These are phyloP conservation scores for Selaginella moellendorffii DNA, from an alignment of 75 land plant genomes.

Conservation along the genomic window DNA sequence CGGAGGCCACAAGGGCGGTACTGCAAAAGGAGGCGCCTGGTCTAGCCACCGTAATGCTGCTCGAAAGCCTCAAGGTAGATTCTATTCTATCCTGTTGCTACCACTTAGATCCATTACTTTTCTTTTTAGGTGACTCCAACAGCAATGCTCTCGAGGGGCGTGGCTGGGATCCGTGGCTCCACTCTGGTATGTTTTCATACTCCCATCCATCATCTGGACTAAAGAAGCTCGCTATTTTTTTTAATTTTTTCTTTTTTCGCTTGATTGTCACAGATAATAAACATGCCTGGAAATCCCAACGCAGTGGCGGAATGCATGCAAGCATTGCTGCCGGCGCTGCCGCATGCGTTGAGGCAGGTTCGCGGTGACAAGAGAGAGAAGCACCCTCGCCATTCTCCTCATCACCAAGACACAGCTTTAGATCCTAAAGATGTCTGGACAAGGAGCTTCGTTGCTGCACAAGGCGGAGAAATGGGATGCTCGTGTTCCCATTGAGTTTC, in stretches of 20 bases:
- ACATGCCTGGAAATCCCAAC: slow-evolving; percentile 99
- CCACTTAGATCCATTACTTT: neutral
- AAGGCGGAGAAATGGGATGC: neutral
- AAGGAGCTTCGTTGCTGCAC: slow-evolving; percentile 26
- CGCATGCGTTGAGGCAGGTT: slow-evolving; percentile 79
- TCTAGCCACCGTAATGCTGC: slow-evolving; percentile 69
- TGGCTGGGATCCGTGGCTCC: slow-evolving; percentile 85
- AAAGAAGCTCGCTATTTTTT: neutral
- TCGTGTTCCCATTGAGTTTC: neutral
- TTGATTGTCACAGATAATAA: slow-evolving; percentile 52
- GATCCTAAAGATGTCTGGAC: slow-evolving; percentile 57
- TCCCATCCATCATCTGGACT: neutral
- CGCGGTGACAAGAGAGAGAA: slow-evolving; percentile 93
- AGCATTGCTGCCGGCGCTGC: slow-evolving; percentile 79
- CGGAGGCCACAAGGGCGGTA: slow-evolving; percentile 79
- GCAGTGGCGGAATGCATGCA: slow-evolving; percentile 92
- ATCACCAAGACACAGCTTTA: slow-evolving; percentile 33
- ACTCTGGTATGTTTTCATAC: slow-evolving; percentile 37
- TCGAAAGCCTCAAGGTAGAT: slow-evolving; percentile 77
- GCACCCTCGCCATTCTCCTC: slow-evolving; percentile 86
- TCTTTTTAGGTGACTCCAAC: slow-evolving; percentile 64
- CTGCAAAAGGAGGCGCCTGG: slow-evolving; percentile 87
- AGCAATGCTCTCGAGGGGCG: slow-evolving; percentile 84
- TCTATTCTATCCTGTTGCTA: neutral
- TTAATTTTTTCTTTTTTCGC: neutral